These are phyloP conservation scores for Zygoascus tannicola DNA, from an alignment of 805 yeast species.

Conservation along the genomic window DNA sequence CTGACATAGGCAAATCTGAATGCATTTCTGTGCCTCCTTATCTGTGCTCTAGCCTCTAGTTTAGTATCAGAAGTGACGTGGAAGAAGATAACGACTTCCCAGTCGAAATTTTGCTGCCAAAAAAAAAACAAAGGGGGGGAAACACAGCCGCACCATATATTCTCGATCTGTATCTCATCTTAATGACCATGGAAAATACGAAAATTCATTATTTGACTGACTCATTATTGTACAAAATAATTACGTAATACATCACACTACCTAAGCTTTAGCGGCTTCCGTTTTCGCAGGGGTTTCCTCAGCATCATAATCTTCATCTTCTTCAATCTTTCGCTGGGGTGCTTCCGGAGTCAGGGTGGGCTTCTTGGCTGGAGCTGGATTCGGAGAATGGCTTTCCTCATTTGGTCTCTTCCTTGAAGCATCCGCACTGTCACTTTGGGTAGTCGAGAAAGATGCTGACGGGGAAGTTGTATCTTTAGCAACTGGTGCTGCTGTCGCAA, in stretches of 20 bases:
- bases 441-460: background rate
- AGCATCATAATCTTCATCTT: conserved; percentile 39
- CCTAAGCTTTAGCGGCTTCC: background rate
- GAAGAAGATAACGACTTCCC: too few relatives aligned
- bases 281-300: conserved; percentile 11
- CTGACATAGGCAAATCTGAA: conserved; percentile 14
- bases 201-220: background rate
- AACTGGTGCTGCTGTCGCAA: background rate
- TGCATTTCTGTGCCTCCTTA: too few relatives aligned
- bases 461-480: background rate
- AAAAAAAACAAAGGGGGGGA: too few relatives aligned
- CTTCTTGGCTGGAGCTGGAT: background rate
- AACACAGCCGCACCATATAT: too few relatives aligned
- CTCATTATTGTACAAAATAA: background rate
- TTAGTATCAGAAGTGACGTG: too few relatives aligned
- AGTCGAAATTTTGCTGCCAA: too few relatives aligned
- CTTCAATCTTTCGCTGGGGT: conserved; percentile 33
- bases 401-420: conserved; percentile 1
- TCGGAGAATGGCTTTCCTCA: conserved; percentile 1
- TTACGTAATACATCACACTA: background rate
- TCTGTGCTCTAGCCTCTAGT: too few relatives aligned
- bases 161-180: too few relatives aligned
- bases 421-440: background rate
- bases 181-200: too few relatives aligned
- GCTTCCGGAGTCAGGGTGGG: conserved; percentile 14